Evolutionary conservation across 148 eudicot genomes (phyloP).

Genomic region (Camellia sinensis): DNA sequence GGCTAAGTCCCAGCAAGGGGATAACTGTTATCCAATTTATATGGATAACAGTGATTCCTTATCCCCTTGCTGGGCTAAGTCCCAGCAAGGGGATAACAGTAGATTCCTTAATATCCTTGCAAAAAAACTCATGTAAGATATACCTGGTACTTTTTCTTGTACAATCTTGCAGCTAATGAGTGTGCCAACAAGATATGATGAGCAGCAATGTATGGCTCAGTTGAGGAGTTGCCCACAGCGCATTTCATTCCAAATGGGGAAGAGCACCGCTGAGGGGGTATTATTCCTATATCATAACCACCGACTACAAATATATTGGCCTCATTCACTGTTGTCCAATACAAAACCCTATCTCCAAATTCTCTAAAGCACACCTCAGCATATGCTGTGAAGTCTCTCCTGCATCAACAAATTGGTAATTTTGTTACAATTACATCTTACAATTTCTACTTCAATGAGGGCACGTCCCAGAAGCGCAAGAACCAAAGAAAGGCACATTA

Average conservation of each 20-base stretch:
- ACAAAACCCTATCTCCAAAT: constrained; percentile 55
- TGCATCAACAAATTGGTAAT: constrained; percentile 21
- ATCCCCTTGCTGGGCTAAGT: no score
- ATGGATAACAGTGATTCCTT: no score
- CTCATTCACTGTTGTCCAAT: constrained; percentile 66
- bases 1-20: no score
- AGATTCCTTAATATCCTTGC: background rate
- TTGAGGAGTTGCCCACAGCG: constrained; percentile 47
- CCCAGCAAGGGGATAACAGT: no score
- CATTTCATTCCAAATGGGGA: constrained; percentile 33
- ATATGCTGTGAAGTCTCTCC: constrained; percentile 56
- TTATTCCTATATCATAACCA: constrained; percentile 29
- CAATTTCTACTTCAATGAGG: background rate
- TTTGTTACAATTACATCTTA: background rate
- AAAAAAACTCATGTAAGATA: background rate
- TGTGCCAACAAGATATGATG: constrained; percentile 59
- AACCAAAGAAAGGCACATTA: no score
- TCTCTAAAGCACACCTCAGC: constrained; percentile 71
- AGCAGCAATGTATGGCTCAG: constrained; percentile 55
- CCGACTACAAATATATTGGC: constrained; percentile 24
- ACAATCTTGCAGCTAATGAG: constrained; percentile 43
- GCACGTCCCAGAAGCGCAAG: no score
- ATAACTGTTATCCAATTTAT: no score
- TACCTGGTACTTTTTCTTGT: constrained; percentile 44
- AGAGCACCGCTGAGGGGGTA: constrained; percentile 40